Base-by-base conservation (phyloP, 1,139 yeast species). In the Yamadazyma pseudoaaseri region DNA sequence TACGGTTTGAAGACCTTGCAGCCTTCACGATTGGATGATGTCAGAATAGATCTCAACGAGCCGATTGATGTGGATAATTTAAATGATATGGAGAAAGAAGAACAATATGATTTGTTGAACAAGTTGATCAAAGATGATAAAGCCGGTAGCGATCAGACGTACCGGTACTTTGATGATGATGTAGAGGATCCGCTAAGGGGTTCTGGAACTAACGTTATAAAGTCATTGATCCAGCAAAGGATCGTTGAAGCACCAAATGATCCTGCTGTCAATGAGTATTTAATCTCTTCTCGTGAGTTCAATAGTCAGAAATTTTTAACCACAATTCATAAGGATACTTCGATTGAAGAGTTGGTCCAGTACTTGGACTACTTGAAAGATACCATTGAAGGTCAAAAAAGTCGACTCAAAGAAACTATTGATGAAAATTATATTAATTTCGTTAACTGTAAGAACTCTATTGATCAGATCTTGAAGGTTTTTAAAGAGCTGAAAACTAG, bases 361-460 rank as follows among this genome's bases (percentile, higher is more conserved):
- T 77, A 87, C 2, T 65, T 87, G 37, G 70, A 65, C 24, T 69
- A 61, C 32, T 64, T 90, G 38, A 89, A 86, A 44, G 53, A 59
- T 18, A 76, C 79, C 18, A 78, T 90, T 21, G 71, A 76, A 13
- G 65, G 75, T 15, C 84, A 83, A 48, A 79, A 86, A n/a, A 68
- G 70, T 9, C 82, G 83, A 33, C 63, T 90, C 51, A 76, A 81
- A 43, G 60, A 62, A 11, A 73, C 85, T 21, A 84, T 90, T 6
- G 86, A 85, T 47, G 70, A 76, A 16, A 92, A 90, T 52, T 89
- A 80, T 52, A 75, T 79, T 36, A 72, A 76, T 46, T 87, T 89
- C 46, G 84, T 90, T 31, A 76, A 79, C 47, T 79, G 90, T 36
- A 92, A 92, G 55, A 76, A 83, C 32, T 51, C 67, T 3, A 67